phyloP scores from a whole-genome alignment of 225 moss, liverwort and hornwort species.

The Bryum argenteum region DNA sequence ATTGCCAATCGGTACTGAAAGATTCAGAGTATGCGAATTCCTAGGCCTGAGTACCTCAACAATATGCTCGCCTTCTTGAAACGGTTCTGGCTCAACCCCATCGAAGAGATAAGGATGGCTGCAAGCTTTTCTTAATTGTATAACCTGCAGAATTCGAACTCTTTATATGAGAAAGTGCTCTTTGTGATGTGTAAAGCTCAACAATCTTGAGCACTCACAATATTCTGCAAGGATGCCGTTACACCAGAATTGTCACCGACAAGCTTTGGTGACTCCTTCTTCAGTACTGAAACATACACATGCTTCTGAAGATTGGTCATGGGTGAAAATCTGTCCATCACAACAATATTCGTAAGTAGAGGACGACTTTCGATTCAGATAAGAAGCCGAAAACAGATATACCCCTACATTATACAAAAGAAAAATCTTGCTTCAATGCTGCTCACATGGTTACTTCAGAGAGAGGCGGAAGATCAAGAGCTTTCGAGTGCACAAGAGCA shows the following conservation, averaged over 20 bases:
- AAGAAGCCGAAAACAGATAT: no score
- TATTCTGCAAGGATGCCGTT: constrained; percentile 69
- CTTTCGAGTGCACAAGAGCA: constrained; percentile 72
- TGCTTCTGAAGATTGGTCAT: constrained; percentile 73
- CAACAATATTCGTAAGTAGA: not conserved
- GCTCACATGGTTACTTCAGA: constrained; percentile 88
- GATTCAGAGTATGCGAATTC: constrained; percentile 4
- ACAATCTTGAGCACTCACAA: constrained; percentile 55
- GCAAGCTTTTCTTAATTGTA: constrained; percentile 91
- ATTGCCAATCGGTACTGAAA: not conserved
- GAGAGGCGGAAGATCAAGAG: constrained; percentile 73
- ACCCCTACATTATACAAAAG: not conserved
- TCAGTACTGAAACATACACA: constrained; percentile 76
- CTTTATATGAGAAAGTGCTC: constrained; percentile 11
- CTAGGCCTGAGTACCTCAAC: constrained; percentile 59
- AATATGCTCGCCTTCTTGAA: constrained; percentile 89
- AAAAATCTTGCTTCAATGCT: not conserved
- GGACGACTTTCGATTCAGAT: not conserved
- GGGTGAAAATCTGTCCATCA: constrained; percentile 65
- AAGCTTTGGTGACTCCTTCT: constrained; percentile 82
- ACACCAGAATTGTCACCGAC: constrained; percentile 47
- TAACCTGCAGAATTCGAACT: constrained; percentile 54
- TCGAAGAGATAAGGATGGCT: constrained; percentile 97
- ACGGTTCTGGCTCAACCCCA: constrained; percentile 94
- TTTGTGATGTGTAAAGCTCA: not conserved